A percentile compares a stretch with the other conserved stretches of the same genome.
Evolutionary conservation across 2,329 filamentous ascomycete species (phyloP).

Genomic region (Hymenoscyphus repandus): DNA sequence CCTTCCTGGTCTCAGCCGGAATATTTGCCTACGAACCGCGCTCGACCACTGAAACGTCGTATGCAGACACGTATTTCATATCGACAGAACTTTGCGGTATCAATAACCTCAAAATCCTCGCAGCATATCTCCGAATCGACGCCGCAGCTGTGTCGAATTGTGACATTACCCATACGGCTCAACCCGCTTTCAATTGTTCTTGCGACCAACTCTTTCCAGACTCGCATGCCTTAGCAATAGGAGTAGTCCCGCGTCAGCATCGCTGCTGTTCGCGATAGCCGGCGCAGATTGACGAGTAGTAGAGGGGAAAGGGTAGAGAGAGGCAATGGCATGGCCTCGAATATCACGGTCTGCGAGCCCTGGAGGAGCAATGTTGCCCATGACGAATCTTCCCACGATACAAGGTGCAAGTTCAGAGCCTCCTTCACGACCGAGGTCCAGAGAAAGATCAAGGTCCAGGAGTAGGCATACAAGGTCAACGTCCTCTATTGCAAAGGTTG

Average conservation of each 20-base stretch:
- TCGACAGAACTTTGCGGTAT: not conserved
- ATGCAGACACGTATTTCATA: constrained; percentile 6
- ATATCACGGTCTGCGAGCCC: constrained; percentile 27
- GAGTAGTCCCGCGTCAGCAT: constrained; percentile 26
- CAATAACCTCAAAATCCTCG: not conserved
- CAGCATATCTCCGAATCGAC: not conserved
- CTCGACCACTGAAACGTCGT: not conserved
- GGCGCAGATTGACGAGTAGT: not conserved
- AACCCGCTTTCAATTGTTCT: not conserved
- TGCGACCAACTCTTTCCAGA: not conserved
- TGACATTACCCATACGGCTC: too few relatives aligned
- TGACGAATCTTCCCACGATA: constrained; percentile 27
- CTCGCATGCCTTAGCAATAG: constrained; percentile 32
- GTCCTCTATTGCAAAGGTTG: constrained; percentile 31
- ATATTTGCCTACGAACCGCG: not conserved
- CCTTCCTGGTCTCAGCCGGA: not conserved
- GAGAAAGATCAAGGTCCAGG: constrained; percentile 22
- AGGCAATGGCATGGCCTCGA: constrained; percentile 30
- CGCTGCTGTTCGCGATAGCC: constrained; percentile 27
- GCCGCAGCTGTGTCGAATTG: not conserved
- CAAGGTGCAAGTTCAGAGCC: constrained; percentile 22
- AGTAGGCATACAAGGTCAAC: constrained; percentile 26
- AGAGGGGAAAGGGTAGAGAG: constrained; percentile 3
- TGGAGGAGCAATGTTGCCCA: constrained; percentile 23
- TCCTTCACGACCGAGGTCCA: constrained; percentile 19